Percentiles rank a stretch among this genome's conserved stretches.
phyloP scores from a whole-genome alignment of 257 asterid genomes.

The Fraxinus quadrangulata region DNA sequence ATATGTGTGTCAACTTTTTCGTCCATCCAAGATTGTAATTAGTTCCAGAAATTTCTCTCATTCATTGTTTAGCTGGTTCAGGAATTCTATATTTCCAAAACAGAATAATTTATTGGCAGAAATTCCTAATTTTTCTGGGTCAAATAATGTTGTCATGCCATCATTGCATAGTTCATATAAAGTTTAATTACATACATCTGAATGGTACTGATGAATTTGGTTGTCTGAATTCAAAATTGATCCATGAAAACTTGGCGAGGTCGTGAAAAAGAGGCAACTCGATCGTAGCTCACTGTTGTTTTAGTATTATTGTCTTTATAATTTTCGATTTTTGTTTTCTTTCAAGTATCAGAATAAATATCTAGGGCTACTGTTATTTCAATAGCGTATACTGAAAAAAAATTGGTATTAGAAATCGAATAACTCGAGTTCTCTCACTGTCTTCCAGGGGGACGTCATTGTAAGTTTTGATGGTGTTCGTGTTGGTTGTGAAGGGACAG shows the following conservation, averaged over 20 bases:
- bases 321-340: background rate
- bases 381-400: background rate
- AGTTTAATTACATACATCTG: background rate
- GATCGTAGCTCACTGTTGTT: background rate
- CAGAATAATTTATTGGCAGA: background rate
- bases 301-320: background rate
- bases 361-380: background rate
- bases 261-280: background rate
- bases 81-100: background rate
- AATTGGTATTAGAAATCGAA: constrained; percentile 3
- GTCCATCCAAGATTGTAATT: background rate
- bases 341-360: background rate
- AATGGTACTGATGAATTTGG: background rate
- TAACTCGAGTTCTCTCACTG: constrained; percentile 24
- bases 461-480: constrained; percentile 84
- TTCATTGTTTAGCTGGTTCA: background rate
- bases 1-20: background rate
- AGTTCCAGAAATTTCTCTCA: background rate
- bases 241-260: background rate
- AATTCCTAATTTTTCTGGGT: background rate
- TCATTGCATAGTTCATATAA: background rate
- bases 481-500: constrained; percentile 93
- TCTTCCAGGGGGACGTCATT: constrained; percentile 84
- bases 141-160: background rate
- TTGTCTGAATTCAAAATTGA: background rate